A percentile compares a stretch with the other conserved stretches of the same genome.
Conservation (phyloP, 306 rosid genomes). For the Pterocarpus macrocarpus region DNA sequence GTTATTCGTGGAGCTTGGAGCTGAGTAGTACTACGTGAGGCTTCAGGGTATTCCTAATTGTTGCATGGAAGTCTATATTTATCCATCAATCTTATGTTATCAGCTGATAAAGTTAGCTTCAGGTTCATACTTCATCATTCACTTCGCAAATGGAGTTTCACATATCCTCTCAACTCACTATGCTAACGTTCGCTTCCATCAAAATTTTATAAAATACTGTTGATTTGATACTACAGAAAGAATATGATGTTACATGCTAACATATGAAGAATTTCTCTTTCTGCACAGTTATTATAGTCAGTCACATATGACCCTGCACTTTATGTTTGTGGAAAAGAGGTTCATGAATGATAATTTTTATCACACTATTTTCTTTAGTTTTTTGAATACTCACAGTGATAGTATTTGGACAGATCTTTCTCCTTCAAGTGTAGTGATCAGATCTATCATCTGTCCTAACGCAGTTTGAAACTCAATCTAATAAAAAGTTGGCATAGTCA, state of each 20-base stretch:
- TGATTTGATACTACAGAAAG: slow-evolving; percentile 22
- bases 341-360: slow-evolving; percentile 28
- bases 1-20: too few species aligned
- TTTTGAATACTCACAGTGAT: slow-evolving; percentile 69
- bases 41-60: too few species aligned
- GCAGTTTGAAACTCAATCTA: slow-evolving; percentile 97
- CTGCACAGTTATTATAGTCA: slow-evolving; percentile 6
- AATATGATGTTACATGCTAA: slow-evolving; percentile 10
- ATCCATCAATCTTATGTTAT: too few species aligned
- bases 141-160: too few species aligned
- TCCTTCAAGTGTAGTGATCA: slow-evolving; percentile 91
- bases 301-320: slow-evolving; percentile 19
- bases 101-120: too few species aligned
- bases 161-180: too few species aligned
- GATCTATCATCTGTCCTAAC: slow-evolving; percentile 97
- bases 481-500: slow-evolving; percentile 30
- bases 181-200: too few species aligned
- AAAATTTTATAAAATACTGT: too few species aligned
- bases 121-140: too few species aligned
- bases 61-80: too few species aligned
- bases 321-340: slow-evolving; percentile 35
- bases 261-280: background rate
- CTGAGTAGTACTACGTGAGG: too few species aligned
- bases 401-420: slow-evolving; percentile 92
- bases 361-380: background rate